Evolutionary conservation across 1,284 basidiomycete genomes (phyloP), one percentile per base, ranked within the genome.

Genomic region (Apiotrichum veenhuisii): DNA sequence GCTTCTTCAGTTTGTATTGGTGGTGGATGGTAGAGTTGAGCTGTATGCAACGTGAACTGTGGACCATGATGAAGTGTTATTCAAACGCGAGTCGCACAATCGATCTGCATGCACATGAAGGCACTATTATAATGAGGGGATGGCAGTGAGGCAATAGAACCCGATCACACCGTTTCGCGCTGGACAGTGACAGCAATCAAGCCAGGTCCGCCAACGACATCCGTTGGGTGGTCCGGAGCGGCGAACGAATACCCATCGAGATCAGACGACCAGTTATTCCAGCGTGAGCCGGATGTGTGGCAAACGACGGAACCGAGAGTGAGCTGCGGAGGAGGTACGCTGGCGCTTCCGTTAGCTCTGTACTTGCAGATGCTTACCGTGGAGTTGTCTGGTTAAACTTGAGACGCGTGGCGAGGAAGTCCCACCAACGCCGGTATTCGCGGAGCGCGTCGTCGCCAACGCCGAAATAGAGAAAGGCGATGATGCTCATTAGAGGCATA

Each of bases 401-500:
- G 18, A 38, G 15, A n/a, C 18, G 18, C 15, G 17, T n/a, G 15
- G 37, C 15, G 17, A 38, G 15, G 15, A 3, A 38, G 37, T 38
- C 37, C 25, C 37, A 33, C 59, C 59, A 59, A n/a, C 41, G 54
- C 14, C 46, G 17, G 54, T 78, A 78, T 23, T 74, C 70, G 0
- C 41, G 52, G 4, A 75, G 58, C 0, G 74, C 69, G 27, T 78
- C 76, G 25, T 70, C 66, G 2, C 72, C 67, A 36, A 77, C 70
- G 0, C 78, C 78, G 55, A 80, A 79, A 52, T 77, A 76, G 4
- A 72, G 58, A 62, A 78, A 76, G 61, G 77, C 77, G 15, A 73
- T 34, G 43, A 77, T 52, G 2, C 69, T 67, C 20, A 71, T 57
- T 15, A 71, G 36, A 3, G 69, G 62, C 4, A 60, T 48, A 2